Conservation (phyloP, 2,329 filamentous ascomycete species). For the Ilyonectria robusta region DNA sequence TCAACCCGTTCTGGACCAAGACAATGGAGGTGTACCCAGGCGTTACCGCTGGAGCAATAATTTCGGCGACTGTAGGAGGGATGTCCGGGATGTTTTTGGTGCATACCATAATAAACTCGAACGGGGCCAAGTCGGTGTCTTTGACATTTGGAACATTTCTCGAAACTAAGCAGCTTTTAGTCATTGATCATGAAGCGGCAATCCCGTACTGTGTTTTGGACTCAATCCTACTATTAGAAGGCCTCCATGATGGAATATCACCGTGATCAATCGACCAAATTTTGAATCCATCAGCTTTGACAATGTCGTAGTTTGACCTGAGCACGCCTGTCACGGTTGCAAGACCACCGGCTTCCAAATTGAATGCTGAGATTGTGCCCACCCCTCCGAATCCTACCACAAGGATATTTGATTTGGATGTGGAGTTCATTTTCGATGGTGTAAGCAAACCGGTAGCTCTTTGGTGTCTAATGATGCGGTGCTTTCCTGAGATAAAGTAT, state of each 20-base stretch:
- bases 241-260: conserved; percentile 36
- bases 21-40: conserved; percentile 38
- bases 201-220: not conserved
- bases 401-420: conserved; percentile 15
- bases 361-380: conserved; percentile 43
- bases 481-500: too few relatives aligned
- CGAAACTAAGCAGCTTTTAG: not conserved
- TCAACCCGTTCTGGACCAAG: conserved; percentile 45
- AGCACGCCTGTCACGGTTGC: conserved; percentile 44
- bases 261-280: conserved; percentile 46
- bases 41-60: conserved; percentile 42
- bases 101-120: conserved; percentile 45
- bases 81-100: conserved; percentile 45
- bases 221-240: conserved; percentile 37
- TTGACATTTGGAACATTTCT: conserved; percentile 39
- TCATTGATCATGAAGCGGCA: conserved; percentile 8
- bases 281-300: conserved; percentile 41
- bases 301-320: conserved; percentile 43
- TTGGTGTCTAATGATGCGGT: too few relatives aligned
- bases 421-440: too few relatives aligned
- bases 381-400: conserved; percentile 45
- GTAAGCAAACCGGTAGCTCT: too few relatives aligned
- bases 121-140: conserved; percentile 30
- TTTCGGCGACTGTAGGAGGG: conserved; percentile 35
- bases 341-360: conserved; percentile 39